phyloP scores from a whole-genome alignment of 179 eudicot genomes.

The Beta macrorhiza region DNA sequence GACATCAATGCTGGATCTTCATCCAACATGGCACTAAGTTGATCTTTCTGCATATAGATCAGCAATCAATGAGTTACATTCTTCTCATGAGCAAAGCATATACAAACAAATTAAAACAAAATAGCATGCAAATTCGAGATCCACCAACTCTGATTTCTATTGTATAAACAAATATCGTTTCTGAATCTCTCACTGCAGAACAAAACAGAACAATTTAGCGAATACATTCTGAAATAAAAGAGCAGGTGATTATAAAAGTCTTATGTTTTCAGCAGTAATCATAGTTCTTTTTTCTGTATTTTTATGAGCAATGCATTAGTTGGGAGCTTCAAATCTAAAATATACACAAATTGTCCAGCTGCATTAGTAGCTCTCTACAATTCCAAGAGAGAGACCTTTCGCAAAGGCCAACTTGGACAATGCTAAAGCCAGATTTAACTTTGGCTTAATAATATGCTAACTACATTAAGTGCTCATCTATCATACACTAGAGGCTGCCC shows the following conservation, averaged over 20 bases:
- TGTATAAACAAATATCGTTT: background rate
- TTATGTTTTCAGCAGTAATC: background rate
- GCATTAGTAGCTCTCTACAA: background rate
- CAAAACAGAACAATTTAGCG: background rate
- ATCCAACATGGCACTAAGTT: slow-evolving; percentile 87
- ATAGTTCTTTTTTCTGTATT: background rate
- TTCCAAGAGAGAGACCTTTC: background rate
- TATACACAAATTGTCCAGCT: background rate
- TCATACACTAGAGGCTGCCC: background rate
- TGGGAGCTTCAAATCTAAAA: background rate
- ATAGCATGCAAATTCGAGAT: background rate
- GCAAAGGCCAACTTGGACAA: background rate
- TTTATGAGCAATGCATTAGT: background rate
- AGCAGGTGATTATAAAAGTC: background rate
- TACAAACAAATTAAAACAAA: background rate
- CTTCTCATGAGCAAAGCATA: background rate
- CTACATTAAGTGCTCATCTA: background rate
- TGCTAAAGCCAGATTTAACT: background rate
- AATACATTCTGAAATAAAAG: background rate
- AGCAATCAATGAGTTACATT: background rate
- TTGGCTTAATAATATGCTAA: background rate
- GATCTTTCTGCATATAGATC: slow-evolving; percentile 67
- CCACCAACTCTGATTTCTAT: background rate
- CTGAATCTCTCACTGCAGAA: background rate
- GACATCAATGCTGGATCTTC: slow-evolving; percentile 90